A percentile compares a stretch with the other conserved stretches of the same genome.
Evolutionary conservation across 345 rosid genomes (phyloP).

Genomic region (Gossypium thurberi): DNA sequence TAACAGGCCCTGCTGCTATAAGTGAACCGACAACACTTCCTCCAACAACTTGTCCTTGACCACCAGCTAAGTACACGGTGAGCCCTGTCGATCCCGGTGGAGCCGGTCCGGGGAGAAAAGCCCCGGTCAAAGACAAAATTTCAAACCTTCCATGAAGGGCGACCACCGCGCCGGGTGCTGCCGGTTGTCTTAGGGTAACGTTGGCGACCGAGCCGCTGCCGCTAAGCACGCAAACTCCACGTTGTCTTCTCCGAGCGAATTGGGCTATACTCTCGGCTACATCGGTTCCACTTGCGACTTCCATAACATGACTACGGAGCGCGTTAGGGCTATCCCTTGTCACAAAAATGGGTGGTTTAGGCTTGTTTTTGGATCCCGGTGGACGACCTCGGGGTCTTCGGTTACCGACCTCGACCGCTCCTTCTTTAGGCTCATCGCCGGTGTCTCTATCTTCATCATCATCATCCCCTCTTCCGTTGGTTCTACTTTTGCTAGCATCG

Average conservation of each 20-base stretch:
- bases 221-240: slow-evolving; percentile 78
- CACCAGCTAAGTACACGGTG: slow-evolving; percentile 69
- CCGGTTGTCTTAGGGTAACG: slow-evolving; percentile 74
- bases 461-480: slow-evolving; percentile 21
- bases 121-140: slow-evolving; percentile 67
- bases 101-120: slow-evolving; percentile 78
- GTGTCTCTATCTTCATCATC: slow-evolving; percentile 43
- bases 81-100: slow-evolving; percentile 83
- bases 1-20: slow-evolving; percentile 68
- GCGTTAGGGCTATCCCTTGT: slow-evolving; percentile 84
- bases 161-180: slow-evolving; percentile 66
- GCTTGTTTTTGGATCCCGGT: slow-evolving; percentile 79
- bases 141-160: slow-evolving; percentile 79
- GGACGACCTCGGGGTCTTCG: slow-evolving; percentile 80
- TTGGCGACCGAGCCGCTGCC: slow-evolving; percentile 83
- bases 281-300: slow-evolving; percentile 64
- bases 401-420: slow-evolving; percentile 57
- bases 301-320: slow-evolving; percentile 79
- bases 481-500: slow-evolving; percentile 19
- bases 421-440: slow-evolving; percentile 61
- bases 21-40: slow-evolving; percentile 75
- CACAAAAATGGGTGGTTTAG: slow-evolving; percentile 69
- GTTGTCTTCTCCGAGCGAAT: slow-evolving; percentile 64
- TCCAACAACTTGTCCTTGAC: slow-evolving; percentile 77
- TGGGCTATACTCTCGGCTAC: slow-evolving; percentile 71